Conservation (phyloP, 1,284 basidiomycete genomes). For the Pulveroboletus sp. region DNA sequence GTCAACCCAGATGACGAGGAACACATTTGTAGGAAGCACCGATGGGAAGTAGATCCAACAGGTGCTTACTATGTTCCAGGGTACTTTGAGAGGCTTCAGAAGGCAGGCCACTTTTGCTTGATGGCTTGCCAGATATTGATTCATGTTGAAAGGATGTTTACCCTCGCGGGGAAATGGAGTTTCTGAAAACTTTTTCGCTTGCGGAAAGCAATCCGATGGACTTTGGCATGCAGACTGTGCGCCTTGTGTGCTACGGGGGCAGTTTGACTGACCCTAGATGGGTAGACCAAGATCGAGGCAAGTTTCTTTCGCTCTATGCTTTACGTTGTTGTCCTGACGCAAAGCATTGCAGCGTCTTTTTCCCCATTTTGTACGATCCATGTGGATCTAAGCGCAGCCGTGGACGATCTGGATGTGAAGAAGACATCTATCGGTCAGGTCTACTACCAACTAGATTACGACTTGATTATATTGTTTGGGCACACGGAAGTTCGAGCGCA, state of each 20-base stretch:
- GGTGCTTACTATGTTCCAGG: too few relatives aligned
- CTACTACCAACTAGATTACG: conserved; percentile 11
- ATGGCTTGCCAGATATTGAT: too few relatives aligned
- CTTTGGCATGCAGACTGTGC: conserved; percentile 5
- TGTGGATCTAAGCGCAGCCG: conserved; percentile 1
- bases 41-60: too few relatives aligned
- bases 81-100: too few relatives aligned
- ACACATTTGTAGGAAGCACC: too few relatives aligned
- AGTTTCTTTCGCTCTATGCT: not conserved
- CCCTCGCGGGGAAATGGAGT: too few relatives aligned
- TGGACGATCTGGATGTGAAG: not conserved
- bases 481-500: conserved; percentile 2
- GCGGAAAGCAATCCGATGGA: not conserved
- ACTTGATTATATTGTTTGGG: conserved; percentile 6
- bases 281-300: conserved; percentile 8
- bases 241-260: conserved; percentile 5
- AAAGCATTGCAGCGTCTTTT: not conserved
- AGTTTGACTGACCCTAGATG: not conserved
- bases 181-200: not conserved
- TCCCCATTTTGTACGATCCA: not conserved
- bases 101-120: too few relatives aligned
- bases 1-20: too few relatives aligned
- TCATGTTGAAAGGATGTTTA: too few relatives aligned
- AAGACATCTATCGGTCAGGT: not conserved
- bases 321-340: not conserved